Evolutionary conservation across 1,284 basidiomycete genomes (phyloP), one percentile per base, ranked within the genome.

Genomic region (Austroboletus novae-zelandiae): DNA sequence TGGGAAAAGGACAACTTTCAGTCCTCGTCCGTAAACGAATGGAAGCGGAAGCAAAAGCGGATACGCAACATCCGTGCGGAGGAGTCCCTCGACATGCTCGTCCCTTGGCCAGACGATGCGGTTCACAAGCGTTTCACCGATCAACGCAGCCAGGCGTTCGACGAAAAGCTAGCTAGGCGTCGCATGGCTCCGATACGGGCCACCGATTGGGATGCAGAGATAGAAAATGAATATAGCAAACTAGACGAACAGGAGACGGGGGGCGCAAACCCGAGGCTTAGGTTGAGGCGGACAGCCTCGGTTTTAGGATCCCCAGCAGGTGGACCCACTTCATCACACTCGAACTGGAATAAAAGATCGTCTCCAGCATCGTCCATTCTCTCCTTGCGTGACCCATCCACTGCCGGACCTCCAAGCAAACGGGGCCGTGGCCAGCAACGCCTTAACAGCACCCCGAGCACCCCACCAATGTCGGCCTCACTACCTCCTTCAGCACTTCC

Each of bases 61-160:
- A 36, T 50, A 11, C 57, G 66, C 6, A 25, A 3, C 2, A 23
- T 27, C 10, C 20, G 55, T 20, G 67, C 63, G 15, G 54, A 61
- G 23, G 23, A 25, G 9, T 58, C 59, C 35, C 45, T 57, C 20
- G 62, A 60, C 35, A 62, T 74, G 50, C 45, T 52, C 2, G 57
- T 72, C 8, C 40, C 56, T 0, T 71, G 68, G 65, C 57, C 62
- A 3, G 66, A 69, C 4, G 53, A 68, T 15, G 71, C 75, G 41
- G 61, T 79, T 14, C 71, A 76, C 56, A 71, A 75, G 43, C 69
- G 65, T 4, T 57, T 63, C 27, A 79, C 77, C 0, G 62, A 65
- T 29, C 64, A 74, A 1, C 68, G 70, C 36, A 64, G 61, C 11
- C 73, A 79, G 47, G 80, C 73, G 0, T 73, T 70, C 46, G 61